phyloP scores from a whole-genome alignment of 345 rosid species.

The Eucalyptus curtisii region DNA sequence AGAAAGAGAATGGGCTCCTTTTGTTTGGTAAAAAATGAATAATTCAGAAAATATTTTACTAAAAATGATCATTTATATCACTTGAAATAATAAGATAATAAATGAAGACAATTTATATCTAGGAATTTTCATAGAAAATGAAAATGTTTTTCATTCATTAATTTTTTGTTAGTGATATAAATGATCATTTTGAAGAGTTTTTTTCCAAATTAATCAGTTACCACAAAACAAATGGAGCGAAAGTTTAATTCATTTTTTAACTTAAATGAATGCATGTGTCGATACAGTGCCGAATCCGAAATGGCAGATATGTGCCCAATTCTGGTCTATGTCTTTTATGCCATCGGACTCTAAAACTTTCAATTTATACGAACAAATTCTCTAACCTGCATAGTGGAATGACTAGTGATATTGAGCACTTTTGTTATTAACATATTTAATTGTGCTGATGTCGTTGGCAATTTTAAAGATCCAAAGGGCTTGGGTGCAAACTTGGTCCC shows the following conservation, averaged over 20 bases:
- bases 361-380: neutral
- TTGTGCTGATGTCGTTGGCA: neutral
- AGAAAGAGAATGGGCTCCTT: neutral
- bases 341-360: neutral
- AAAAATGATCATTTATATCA: neutral
- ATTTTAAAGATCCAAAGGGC: neutral
- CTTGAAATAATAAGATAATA: neutral
- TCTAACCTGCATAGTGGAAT: neutral
- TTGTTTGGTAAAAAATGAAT: neutral
- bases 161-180: neutral
- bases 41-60: neutral
- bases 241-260: neutral
- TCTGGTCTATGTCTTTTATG: neutral
- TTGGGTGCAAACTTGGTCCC: neutral
- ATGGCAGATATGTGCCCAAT: neutral
- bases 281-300: neutral
- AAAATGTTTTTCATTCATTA: neutral
- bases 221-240: rapidly evolving
- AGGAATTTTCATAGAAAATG: rapidly evolving
- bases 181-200: rapidly evolving
- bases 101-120: neutral
- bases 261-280: neutral
- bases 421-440: neutral
- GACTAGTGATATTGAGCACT: neutral
- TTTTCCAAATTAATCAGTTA: neutral